Evolutionary conservation across 2,329 filamentous ascomycete genomes (phyloP), one percentile per base, ranked within the genome.

Genomic region (Diaporthe sp.): DNA sequence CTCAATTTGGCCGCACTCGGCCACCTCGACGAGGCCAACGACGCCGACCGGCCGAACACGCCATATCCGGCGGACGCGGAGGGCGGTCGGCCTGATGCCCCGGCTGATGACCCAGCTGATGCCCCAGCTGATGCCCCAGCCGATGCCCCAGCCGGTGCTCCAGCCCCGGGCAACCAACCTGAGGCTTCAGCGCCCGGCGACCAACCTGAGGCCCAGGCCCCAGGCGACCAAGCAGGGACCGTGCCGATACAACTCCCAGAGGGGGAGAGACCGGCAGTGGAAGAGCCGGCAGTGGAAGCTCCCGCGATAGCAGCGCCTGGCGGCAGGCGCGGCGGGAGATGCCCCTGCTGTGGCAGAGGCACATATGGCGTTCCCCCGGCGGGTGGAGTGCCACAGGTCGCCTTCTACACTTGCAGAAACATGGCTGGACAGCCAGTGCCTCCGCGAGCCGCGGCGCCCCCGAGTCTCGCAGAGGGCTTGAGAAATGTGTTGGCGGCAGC

Each of bases 361-460:
- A 22, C 49, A 42, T 70, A 42, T 51, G 65, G 49, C 44, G 31
- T 13, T 5, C 65, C 49, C 37, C 65, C 65, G 22, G 49, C 49
- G 61, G 46, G 17, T 37, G 44, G 37, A 22, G 22, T 67, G 39
- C 46, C 62, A 22, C 61, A 44, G 39, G 51, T 71, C 34, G 71
- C 71, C 46, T 76, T 49, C 28, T 74, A 55, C 28, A 62, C 39
- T 15, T 76, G 74, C 46, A 57, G 71, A 15, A 65, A 51, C 44
- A 49, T 76, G 71, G n/a, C 28, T 28, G 34, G 62, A 6, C 49
- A 34, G 37, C 34, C 46, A 42, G 37, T 25, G 28, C 31, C 22
- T 22, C 62, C 10, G 28, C 19, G 8, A 51, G 61, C 42, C 13
- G 19, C 51, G 22, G 44, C 7, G 46, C 65, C 49, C 8, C 1